Percentiles rank a stretch among this genome's conserved stretches.
Conservation (phyloP, 495 filamentous ascomycete genomes). For the Bathelium albidoporum region DNA sequence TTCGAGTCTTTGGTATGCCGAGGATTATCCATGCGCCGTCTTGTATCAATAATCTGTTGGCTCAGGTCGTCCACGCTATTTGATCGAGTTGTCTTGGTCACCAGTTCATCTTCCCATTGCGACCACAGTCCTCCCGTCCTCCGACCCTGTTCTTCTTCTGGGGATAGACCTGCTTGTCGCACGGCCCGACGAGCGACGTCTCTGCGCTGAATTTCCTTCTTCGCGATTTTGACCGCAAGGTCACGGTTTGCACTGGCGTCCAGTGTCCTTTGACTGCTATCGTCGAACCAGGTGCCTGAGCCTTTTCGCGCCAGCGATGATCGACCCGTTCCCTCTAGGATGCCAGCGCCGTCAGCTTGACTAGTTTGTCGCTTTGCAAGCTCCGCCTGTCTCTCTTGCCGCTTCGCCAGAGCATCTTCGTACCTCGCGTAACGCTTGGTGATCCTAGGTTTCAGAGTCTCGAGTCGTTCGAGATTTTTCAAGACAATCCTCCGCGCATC, state of each 20-base stretch:
- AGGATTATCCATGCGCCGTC: constrained; percentile 3
- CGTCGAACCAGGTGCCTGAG: constrained; percentile 1
- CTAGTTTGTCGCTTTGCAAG: constrained; percentile 19
- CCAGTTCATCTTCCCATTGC: constrained; percentile 2
- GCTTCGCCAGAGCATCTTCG: constrained; percentile 40
- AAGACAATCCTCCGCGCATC: constrained; percentile 45
- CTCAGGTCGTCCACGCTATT: constrained; percentile 6
- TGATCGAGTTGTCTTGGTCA: not conserved
- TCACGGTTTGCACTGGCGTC: constrained; percentile 62
- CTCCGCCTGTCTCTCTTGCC: constrained; percentile 20
- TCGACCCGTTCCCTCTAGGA: constrained; percentile 1
- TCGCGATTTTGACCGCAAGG: constrained; percentile 67
- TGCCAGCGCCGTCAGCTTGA: not conserved
- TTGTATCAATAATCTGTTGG: constrained; percentile 7
- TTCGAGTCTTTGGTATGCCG: not conserved
- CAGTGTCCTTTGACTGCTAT: constrained; percentile 28
- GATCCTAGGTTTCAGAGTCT: constrained; percentile 56
- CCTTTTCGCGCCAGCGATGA: not conserved
- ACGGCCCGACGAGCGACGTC: constrained; percentile 47
- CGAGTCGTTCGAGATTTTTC: constrained; percentile 46
- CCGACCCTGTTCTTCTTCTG: constrained; percentile 46
- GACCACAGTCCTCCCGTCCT: constrained; percentile 32
- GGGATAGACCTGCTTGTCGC: constrained; percentile 42
- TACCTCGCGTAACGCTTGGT: constrained; percentile 54
- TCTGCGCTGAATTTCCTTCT: constrained; percentile 61